These are phyloP conservation scores for Funneliformis geosporum DNA, from an alignment of 192 early-diverging fungal species.

Conservation along the genomic window DNA sequence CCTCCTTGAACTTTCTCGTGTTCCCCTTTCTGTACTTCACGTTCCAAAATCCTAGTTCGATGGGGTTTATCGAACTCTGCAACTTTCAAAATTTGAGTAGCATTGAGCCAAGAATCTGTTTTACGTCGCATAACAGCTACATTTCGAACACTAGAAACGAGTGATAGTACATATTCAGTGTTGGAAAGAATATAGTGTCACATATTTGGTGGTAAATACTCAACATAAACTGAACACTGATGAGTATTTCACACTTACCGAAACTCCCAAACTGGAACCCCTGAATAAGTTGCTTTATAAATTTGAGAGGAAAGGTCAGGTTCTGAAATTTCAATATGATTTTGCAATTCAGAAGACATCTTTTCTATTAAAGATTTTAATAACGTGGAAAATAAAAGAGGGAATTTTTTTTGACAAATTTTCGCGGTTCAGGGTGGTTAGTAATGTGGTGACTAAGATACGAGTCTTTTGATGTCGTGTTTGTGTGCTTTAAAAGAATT, in stretches of 20 bases:
- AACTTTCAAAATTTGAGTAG: conserved; percentile 98
- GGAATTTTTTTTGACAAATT: background rate
- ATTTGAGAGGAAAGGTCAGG: conserved; percentile 47
- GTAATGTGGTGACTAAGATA: background rate
- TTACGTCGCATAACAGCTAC: conserved; percentile 70
- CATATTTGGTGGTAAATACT: background rate
- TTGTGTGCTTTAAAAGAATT: background rate
- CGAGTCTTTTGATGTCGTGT: conserved; percentile 9
- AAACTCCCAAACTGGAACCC: conserved; percentile 95
- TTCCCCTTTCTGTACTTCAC: conserved; percentile 81
- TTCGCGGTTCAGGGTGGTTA: background rate
- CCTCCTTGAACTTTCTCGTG: conserved; percentile 99
- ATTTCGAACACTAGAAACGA: conserved; percentile 26
- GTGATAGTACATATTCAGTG: background rate
- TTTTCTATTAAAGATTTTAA: background rate
- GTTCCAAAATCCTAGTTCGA: conserved; percentile 91
- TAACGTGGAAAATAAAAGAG: conserved; percentile 2
- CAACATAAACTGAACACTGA: conserved; percentile 25
- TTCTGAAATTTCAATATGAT: conserved; percentile 3
- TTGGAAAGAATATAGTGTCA: background rate
- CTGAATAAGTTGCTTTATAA: conserved; percentile 90
- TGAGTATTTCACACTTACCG: conserved; percentile 76
- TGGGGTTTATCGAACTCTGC: conserved; percentile 91
- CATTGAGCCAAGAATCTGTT: conserved; percentile 89
- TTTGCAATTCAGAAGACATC: background rate